Evolutionary conservation across 2,329 filamentous ascomycete genomes (phyloP).

Genomic region (Helotiales sp.): DNA sequence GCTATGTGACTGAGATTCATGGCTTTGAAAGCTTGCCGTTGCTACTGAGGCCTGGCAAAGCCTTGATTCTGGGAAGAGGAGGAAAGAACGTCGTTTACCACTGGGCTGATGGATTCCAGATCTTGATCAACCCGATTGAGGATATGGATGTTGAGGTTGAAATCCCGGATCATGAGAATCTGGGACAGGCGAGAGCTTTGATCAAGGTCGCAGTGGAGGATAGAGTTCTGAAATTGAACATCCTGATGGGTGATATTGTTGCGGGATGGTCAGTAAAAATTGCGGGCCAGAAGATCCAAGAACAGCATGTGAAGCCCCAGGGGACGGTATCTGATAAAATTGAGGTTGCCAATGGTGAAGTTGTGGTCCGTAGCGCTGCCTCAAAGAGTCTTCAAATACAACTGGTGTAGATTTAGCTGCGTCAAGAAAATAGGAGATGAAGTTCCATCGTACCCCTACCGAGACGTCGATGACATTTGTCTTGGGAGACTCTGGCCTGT

Average conservation of each 20-base stretch:
- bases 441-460: no score
- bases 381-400: not conserved
- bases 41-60: not conserved
- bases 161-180: not conserved
- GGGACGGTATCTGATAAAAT: not conserved
- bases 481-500: no score
- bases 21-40: not conserved
- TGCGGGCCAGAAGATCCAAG: not conserved
- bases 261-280: not conserved
- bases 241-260: not conserved
- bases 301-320: not conserved
- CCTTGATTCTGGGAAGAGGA: not conserved
- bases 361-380: not conserved
- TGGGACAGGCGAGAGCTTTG: not conserved
- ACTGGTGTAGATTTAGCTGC: not conserved
- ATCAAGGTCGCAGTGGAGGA: not conserved
- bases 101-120: not conserved
- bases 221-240: not conserved
- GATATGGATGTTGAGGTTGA: not conserved
- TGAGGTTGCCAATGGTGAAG: not conserved
- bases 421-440: no score
- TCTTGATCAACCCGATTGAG: not conserved
- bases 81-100: not conserved
- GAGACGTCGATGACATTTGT: no score
- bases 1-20: not conserved